Evolutionary conservation across 2,329 filamentous ascomycete genomes (phyloP).

Genomic region (Pseudocercospora pini-densiflorae): DNA sequence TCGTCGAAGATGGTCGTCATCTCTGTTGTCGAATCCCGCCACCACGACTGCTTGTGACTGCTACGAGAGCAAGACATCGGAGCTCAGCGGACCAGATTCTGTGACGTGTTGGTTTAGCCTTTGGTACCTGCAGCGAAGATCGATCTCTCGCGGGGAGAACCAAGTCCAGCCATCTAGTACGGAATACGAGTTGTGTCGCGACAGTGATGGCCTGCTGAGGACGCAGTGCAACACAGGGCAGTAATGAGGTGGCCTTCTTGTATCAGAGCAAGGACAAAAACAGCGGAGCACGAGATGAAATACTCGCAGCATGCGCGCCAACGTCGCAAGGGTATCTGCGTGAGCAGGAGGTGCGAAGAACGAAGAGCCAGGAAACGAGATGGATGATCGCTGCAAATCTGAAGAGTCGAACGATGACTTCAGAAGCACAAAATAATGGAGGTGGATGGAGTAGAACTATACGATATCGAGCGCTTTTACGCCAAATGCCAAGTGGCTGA

Average conservation of each 20-base stretch:
- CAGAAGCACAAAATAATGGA: too few relatives aligned
- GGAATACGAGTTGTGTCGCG: not conserved
- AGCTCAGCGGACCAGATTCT: not conserved
- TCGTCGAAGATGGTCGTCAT: not conserved
- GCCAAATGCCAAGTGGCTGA: too few relatives aligned
- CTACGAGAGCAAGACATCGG: too few relatives aligned
- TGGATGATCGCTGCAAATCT: too few relatives aligned
- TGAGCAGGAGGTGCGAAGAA: too few relatives aligned
- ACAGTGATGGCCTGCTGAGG: not conserved
- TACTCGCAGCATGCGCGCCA: not conserved
- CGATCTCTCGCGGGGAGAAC: not conserved
- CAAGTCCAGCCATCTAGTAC: not conserved
- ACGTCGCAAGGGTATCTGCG: not conserved
- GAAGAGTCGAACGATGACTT: too few relatives aligned
- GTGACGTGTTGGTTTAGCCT: constrained; percentile 2
- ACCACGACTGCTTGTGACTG: too few relatives aligned
- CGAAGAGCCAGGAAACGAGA: too few relatives aligned
- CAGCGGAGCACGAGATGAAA: not conserved
- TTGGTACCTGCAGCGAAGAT: not conserved
- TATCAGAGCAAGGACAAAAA: not conserved
- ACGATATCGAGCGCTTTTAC: too few relatives aligned
- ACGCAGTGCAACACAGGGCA: not conserved
- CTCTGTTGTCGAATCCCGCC: not conserved
- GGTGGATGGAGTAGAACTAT: too few relatives aligned
- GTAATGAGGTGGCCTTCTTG: not conserved